Conservation (phyloP, 371 early-diverging fungal genomes). For the Funneliformis caledonium region DNA sequence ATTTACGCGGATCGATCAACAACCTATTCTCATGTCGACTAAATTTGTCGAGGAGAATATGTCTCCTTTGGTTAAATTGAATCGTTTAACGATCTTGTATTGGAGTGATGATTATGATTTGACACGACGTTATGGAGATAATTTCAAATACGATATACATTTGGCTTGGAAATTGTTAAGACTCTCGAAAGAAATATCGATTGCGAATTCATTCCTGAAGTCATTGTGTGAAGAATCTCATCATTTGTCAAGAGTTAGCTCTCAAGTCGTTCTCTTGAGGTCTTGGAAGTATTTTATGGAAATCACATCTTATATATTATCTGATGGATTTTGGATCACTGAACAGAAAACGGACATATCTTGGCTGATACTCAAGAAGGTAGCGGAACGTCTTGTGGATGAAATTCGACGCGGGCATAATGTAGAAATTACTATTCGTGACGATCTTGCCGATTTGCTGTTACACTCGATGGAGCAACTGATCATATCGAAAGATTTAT, state of each 20-base stretch:
- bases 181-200: background rate
- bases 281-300: slow-evolving; percentile 37
- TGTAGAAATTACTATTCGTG: slow-evolving; percentile 7
- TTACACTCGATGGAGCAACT: slow-evolving; percentile 25
- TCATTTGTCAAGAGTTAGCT: slow-evolving; percentile 6
- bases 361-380: background rate
- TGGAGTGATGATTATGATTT: slow-evolving; percentile 38
- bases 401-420: slow-evolving; percentile 11
- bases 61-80: background rate
- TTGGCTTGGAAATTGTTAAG: background rate
- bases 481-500: background rate
- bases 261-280: slow-evolving; percentile 27
- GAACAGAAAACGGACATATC: slow-evolving; percentile 28
- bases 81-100: background rate
- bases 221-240: slow-evolving; percentile 27
- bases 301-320: slow-evolving; percentile 3
- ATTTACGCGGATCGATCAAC: slow-evolving; percentile 22
- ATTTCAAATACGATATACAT: slow-evolving; percentile 19
- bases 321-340: slow-evolving; percentile 10
- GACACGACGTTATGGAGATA: slow-evolving; percentile 29
- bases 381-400: background rate
- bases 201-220: background rate
- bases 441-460: slow-evolving; percentile 33
- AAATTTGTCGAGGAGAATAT: background rate
- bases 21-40: slow-evolving; percentile 3